Evolutionary conservation across 352 stramenopile genomes (phyloP).

Genomic region (Phytophthora sp.): DNA sequence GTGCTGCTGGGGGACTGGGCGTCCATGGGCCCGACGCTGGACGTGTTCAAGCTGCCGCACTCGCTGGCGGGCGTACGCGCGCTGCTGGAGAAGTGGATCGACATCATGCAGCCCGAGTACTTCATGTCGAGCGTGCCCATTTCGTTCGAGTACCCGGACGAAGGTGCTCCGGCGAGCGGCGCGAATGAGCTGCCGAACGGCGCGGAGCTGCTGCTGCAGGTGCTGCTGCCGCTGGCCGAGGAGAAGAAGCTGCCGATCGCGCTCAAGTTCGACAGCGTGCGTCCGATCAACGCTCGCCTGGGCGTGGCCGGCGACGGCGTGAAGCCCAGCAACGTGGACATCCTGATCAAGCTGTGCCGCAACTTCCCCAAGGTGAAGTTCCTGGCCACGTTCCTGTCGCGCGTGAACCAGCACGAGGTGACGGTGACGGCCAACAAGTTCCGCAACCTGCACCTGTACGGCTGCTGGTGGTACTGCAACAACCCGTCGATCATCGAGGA

Average conservation of each 20-base stretch:
- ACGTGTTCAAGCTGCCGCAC: slow-evolving; percentile 55
- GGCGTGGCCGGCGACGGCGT: slow-evolving; percentile 91
- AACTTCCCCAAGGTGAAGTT: slow-evolving; percentile 93
- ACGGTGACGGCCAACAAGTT: slow-evolving; percentile 95
- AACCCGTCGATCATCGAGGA: slow-evolving; percentile 94
- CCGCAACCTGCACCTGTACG: slow-evolving; percentile 94
- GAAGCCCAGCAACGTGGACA: slow-evolving; percentile 87
- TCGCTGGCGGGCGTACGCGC: slow-evolving; percentile 81
- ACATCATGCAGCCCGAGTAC: slow-evolving; percentile 94
- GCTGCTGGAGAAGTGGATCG: slow-evolving; percentile 91
- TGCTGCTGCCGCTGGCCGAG: slow-evolving; percentile 91
- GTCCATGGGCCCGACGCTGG: slow-evolving; percentile 71
- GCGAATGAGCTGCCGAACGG: slow-evolving; percentile 41
- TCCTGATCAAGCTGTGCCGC: slow-evolving; percentile 86
- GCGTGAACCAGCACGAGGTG: slow-evolving; percentile 95
- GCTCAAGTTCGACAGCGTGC: slow-evolving; percentile 94
- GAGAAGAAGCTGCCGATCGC: slow-evolving; percentile 90
- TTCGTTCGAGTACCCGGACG: slow-evolving; percentile 80
- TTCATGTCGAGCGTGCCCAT: slow-evolving; percentile 95
- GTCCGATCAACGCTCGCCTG: slow-evolving; percentile 85
- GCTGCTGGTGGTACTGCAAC: slow-evolving; percentile 97
- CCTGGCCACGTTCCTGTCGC: slow-evolving; percentile 94
- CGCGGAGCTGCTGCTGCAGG: slow-evolving; percentile 81
- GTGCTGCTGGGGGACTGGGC: slow-evolving; percentile 87
- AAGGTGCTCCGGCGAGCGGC: slow-evolving; percentile 23